Conservation (phyloP, 2,329 filamentous ascomycete genomes). For the Venturia pyrina region DNA sequence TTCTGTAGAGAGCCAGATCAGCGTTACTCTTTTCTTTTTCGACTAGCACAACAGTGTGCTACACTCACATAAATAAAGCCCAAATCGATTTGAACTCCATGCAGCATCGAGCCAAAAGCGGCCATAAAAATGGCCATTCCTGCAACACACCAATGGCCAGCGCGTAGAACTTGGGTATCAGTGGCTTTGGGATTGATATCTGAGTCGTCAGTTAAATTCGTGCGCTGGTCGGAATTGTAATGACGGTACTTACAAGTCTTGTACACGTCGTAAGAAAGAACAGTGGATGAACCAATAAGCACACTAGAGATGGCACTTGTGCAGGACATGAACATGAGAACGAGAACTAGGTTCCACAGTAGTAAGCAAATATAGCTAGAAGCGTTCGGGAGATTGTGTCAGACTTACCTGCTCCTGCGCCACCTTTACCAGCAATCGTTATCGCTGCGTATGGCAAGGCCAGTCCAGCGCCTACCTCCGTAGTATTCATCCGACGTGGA, state of each 20-base stretch:
- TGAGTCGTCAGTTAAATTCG: slow-evolving; percentile 5
- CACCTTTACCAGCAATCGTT: slow-evolving; percentile 28
- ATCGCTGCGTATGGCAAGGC: slow-evolving; percentile 22
- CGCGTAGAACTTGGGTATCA: slow-evolving; percentile 22
- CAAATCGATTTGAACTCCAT: slow-evolving; percentile 21
- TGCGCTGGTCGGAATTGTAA: not conserved
- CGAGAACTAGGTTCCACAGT: slow-evolving; percentile 19
- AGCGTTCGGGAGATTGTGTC: not conserved
- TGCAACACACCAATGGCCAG: slow-evolving; percentile 27
- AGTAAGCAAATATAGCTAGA: not conserved
- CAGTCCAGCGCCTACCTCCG: slow-evolving; percentile 18
- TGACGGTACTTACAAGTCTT: slow-evolving; percentile 20
- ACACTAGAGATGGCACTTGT: slow-evolving; percentile 35
- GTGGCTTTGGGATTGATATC: slow-evolving; percentile 27
- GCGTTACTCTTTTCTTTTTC: not conserved
- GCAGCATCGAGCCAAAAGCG: slow-evolving; percentile 16
- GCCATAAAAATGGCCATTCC: slow-evolving; percentile 26
- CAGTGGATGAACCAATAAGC: slow-evolving; percentile 31
- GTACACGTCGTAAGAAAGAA: slow-evolving; percentile 33
- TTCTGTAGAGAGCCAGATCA: slow-evolving; percentile 27
- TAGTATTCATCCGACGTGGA: slow-evolving; percentile 20
- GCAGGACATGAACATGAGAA: slow-evolving; percentile 40
- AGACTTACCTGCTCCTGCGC: slow-evolving; percentile 22
- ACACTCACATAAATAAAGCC: slow-evolving; percentile 13
- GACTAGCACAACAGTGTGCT: not conserved